A percentile compares a stretch with the other conserved stretches of the same genome.
Conservation (phyloP, 2,329 filamentous ascomycete genomes). For the Stemphylium beticola region DNA sequence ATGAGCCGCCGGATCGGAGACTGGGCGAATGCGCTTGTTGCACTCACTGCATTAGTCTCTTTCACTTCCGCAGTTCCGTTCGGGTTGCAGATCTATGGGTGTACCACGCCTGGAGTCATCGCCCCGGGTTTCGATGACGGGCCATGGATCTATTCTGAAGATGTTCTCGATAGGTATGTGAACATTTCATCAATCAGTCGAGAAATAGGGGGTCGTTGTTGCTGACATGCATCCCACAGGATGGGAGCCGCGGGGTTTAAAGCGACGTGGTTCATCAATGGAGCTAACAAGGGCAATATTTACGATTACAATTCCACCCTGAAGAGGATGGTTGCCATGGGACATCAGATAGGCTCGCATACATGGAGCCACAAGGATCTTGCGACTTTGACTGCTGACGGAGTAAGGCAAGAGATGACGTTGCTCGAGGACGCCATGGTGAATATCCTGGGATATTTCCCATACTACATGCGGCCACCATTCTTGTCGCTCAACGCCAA, state of each 20-base stretch:
- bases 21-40: neutral
- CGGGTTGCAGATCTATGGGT: constrained; percentile 2
- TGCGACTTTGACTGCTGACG: constrained; percentile 45
- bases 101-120: constrained; percentile 1
- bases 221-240: neutral
- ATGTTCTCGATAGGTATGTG: neutral
- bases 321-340: neutral
- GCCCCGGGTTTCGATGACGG: constrained; percentile 8
- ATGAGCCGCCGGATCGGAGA: too few relatives aligned
- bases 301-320: constrained; percentile 7
- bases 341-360: constrained; percentile 7
- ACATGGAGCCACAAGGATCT: constrained; percentile 55
- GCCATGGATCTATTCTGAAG: constrained; percentile 1
- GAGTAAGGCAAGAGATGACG: constrained; percentile 52
- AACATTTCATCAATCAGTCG: neutral
- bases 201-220: neutral
- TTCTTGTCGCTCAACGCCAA: constrained; percentile 44
- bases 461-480: constrained; percentile 56
- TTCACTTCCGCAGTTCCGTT: constrained; percentile 1
- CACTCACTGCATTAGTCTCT: neutral
- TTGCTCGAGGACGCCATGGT: constrained; percentile 58
- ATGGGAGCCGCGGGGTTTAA: constrained; percentile 3
- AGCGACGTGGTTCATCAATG: constrained; percentile 9
- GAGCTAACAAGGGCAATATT: neutral
- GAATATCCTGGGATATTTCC: constrained; percentile 58